A percentile compares a stretch with the other conserved stretches of the same genome.
Evolutionary conservation across 2,329 filamentous ascomycete species (phyloP).

Genomic region (Phialemonium atrogriseum): DNA sequence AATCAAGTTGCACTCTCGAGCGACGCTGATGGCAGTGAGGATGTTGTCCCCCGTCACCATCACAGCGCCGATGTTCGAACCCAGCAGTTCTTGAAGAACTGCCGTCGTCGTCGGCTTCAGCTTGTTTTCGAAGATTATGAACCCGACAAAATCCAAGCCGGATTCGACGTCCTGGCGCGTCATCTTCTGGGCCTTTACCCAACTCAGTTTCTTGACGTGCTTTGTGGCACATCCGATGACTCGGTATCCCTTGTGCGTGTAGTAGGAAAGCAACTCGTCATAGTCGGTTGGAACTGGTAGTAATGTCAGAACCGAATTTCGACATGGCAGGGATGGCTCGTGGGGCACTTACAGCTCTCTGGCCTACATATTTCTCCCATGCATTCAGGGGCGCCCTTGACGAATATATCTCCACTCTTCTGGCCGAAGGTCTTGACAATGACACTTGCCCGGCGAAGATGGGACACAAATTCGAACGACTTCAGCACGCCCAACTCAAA

Average conservation of each 20-base stretch:
- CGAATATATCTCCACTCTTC: slow-evolving; percentile 77
- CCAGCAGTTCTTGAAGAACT: slow-evolving; percentile 72
- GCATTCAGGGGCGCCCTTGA: slow-evolving; percentile 93
- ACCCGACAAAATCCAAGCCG: slow-evolving; percentile 79
- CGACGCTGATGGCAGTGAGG: slow-evolving; percentile 90
- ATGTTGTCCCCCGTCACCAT: slow-evolving; percentile 99
- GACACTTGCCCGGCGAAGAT: slow-evolving; percentile 85
- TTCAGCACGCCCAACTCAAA: slow-evolving; percentile 87
- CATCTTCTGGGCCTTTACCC: slow-evolving; percentile 94
- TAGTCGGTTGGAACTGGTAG: slow-evolving; percentile 70
- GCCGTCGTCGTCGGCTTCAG: slow-evolving; percentile 78
- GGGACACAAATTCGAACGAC: slow-evolving; percentile 90
- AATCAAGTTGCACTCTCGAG: slow-evolving; percentile 79
- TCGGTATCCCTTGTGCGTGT: slow-evolving; percentile 92
- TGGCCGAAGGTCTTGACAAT: slow-evolving; percentile 83
- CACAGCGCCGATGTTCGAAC: slow-evolving; percentile 77
- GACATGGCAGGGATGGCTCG: not conserved
- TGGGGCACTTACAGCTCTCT: slow-evolving; percentile 62
- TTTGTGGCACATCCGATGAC: slow-evolving; percentile 94
- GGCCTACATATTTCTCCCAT: slow-evolving; percentile 88
- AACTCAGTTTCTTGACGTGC: slow-evolving; percentile 78
- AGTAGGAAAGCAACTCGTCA: slow-evolving; percentile 78
- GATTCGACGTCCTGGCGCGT: slow-evolving; percentile 77
- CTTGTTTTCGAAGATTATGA: slow-evolving; percentile 99
- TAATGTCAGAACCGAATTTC: slow-evolving; percentile 9